Evolutionary conservation across 179 eudicot genomes (phyloP), one percentile per base, ranked within the genome.

Genomic region (Heliamphora pulchella): DNA sequence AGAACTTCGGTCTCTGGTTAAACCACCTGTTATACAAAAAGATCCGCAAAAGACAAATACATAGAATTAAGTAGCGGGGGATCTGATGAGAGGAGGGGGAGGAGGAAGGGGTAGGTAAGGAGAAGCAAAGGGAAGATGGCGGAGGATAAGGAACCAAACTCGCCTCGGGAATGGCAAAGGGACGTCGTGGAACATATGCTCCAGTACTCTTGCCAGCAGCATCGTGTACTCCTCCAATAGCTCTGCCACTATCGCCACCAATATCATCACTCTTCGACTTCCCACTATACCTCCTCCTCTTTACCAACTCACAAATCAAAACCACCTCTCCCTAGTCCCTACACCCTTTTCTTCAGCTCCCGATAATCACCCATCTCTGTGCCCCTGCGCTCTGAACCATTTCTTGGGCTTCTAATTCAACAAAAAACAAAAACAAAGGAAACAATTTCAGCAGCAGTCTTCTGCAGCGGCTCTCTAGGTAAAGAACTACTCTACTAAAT

Each of bases 191-290:
- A 85, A 78, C 69, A 85, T 41, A 74, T 85, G 87, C 75, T 80
- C 83, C 82, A 82, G n/a, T 80, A 82, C 80, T 44, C 80, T 67
- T 39, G 64, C 87, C 85, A 82, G 65, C 85, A 85, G 58, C 77
- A 58, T 78, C 63, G 87, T 85, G 87, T 85, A 85, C 70, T 80
- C 85, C 77, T 80, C 87, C 77, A 85, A 66, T 77, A 85, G 51
- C 83, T 82, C 85, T 59, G 85, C 83, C 68, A 85, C 50, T 67
- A 62, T 59, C 44, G 85, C 87, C 85, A 78, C 80, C 80, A 67
- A 53, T 66, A 78, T 67, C 80, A 78, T 78, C 51, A 57, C 50
- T 66, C 58, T 47, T 67, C 31, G 31, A 31, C 31, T 31, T 31
- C 31, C 31, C 31, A 31, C 31, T 31, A 31, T 31, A 31, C 31